Conservation (phyloP, 176 grass and related monocot genomes). For the Aegilops longissima region DNA sequence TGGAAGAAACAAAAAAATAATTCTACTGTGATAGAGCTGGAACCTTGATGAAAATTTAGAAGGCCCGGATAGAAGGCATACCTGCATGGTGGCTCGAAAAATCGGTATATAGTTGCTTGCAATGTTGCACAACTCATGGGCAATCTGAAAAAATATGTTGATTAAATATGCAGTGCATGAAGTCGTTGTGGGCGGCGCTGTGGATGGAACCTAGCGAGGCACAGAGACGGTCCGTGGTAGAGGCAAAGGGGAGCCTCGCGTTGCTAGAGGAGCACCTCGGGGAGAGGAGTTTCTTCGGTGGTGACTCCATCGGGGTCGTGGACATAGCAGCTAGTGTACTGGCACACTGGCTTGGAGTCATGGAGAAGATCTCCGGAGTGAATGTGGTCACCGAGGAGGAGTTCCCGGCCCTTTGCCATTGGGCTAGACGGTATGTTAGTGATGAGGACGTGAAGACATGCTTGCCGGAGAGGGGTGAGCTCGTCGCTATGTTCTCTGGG, state of each 20-base stretch:
- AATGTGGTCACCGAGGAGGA: constrained; percentile 27
- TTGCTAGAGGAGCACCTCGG: constrained; percentile 36
- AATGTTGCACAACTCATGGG: background rate
- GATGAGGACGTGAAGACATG: constrained; percentile 28
- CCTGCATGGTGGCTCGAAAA: too few relatives aligned
- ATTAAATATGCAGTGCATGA: constrained; percentile 18
- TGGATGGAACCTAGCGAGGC: constrained; percentile 28
- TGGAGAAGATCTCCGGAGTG: constrained; percentile 44
- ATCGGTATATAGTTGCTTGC: too few relatives aligned
- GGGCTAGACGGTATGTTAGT: constrained; percentile 30
- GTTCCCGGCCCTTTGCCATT: constrained; percentile 26
- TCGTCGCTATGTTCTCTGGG: constrained; percentile 17
- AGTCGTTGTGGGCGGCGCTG: constrained; percentile 32
- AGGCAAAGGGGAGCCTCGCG: constrained; percentile 33
- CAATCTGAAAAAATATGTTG: background rate
- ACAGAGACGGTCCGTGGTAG: constrained; percentile 6
- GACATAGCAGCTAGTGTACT: constrained; percentile 45
- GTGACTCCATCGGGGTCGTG: constrained; percentile 38
- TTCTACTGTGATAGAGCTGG: too few relatives aligned
- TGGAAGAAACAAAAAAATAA: too few relatives aligned
- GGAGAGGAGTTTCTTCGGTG: constrained; percentile 48
- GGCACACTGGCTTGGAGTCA: constrained; percentile 42
- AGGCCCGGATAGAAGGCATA: too few relatives aligned
- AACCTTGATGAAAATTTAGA: too few relatives aligned
- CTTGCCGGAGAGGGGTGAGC: constrained; percentile 33